phyloP scores from a whole-genome alignment of 257 asterid species.

The Solanum piurae region DNA sequence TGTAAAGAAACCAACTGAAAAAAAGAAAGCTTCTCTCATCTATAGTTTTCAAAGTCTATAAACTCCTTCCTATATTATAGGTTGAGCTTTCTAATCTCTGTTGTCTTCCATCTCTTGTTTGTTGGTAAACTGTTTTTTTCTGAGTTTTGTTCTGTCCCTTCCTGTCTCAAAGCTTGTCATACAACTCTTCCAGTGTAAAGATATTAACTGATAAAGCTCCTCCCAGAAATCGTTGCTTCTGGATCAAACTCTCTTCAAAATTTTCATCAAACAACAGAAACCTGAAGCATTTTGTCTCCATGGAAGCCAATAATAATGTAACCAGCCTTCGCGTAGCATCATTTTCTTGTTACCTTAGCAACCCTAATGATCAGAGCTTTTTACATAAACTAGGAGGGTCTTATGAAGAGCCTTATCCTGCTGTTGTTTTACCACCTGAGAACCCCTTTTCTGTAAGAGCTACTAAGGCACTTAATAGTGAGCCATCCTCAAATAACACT shows the following conservation, averaged over 20 bases:
- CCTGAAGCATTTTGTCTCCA: conserved; percentile 3
- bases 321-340: conserved; percentile 65
- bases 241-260: background rate
- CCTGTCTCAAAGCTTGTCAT: background rate
- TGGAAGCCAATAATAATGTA: conserved; percentile 45
- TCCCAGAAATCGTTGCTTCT: background rate
- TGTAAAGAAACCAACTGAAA: background rate
- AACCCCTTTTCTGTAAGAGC: conserved; percentile 9
- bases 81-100: background rate
- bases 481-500: conserved; percentile 11
- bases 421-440: background rate
- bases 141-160: background rate
- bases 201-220: background rate
- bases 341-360: conserved; percentile 61
- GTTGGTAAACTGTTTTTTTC: background rate
- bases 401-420: conserved; percentile 27
- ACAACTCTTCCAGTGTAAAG: background rate
- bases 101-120: background rate
- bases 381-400: conserved; percentile 20
- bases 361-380: conserved; percentile 33
- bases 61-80: background rate
- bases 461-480: conserved; percentile 10
- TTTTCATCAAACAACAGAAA: background rate
- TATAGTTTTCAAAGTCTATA: background rate
- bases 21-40: background rate